These are phyloP conservation scores for Pseudogymnoascus sp. DNA, from an alignment of 2,329 filamentous ascomycete species.

Conservation along the genomic window DNA sequence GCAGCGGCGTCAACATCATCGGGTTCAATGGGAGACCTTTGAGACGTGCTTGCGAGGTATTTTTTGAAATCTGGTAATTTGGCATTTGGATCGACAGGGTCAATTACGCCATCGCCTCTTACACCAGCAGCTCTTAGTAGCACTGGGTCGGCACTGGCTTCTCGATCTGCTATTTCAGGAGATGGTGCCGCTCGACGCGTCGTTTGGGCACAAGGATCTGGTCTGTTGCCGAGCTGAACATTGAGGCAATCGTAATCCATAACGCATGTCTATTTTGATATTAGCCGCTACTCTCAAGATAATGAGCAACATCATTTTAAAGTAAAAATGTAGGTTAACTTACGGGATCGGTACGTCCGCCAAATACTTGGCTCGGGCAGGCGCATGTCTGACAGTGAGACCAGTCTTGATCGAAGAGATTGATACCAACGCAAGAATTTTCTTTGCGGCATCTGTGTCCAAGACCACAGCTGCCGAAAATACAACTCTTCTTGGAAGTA, in stretches of 20 bases:
- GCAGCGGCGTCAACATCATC: background rate
- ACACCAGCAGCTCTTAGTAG: background rate
- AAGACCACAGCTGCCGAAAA: background rate
- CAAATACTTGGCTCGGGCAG: background rate
- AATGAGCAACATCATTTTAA: background rate
- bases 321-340: background rate
- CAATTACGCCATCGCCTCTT: background rate
- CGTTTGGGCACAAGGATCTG: background rate
- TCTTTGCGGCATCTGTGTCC: background rate
- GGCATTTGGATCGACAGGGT: background rate
- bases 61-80: background rate
- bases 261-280: background rate
- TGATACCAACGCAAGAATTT: background rate
- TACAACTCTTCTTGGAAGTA: background rate
- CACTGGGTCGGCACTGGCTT: background rate
- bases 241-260: background rate
- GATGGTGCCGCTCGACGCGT: background rate
- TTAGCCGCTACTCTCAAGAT: background rate
- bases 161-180: background rate
- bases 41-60: background rate
- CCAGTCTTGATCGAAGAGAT: background rate
- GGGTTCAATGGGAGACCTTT: background rate
- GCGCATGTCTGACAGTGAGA: background rate
- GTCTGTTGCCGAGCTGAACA: background rate
- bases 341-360: background rate